Conservation (phyloP, 192 early-diverging fungal genomes). For the Coemansia sp. region DNA sequence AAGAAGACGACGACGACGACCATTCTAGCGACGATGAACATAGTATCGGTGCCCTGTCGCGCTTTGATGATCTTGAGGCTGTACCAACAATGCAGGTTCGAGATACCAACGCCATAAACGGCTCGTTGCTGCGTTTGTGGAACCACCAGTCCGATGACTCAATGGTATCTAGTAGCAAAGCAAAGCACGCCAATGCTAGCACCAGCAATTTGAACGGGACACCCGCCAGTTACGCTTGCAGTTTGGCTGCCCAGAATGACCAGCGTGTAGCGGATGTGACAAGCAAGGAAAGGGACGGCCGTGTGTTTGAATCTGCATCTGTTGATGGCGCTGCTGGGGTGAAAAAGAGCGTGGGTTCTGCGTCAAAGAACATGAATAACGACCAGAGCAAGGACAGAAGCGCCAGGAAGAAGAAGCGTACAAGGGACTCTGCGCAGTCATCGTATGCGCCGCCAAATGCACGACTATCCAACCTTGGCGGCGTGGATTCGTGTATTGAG, state of each 20-base stretch:
- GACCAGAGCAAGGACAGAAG: constrained; percentile 11
- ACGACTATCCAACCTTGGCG: constrained; percentile 79
- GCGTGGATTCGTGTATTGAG: constrained; percentile 86
- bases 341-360: neutral
- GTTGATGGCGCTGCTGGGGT: neutral
- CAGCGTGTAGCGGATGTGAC: neutral
- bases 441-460: constrained; percentile 54
- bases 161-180: neutral
- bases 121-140: constrained; percentile 46
- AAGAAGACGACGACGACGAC: neutral
- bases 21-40: constrained; percentile 33
- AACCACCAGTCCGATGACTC: constrained; percentile 16
- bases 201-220: neutral
- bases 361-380: neutral
- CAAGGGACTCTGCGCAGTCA: constrained; percentile 17
- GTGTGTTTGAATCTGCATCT: neutral
- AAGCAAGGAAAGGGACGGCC: neutral
- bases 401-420: constrained; percentile 17
- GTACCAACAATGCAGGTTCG: constrained; percentile 46
- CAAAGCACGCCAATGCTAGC: neutral
- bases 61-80: constrained; percentile 29
- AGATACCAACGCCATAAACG: constrained; percentile 44
- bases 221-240: neutral
- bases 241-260: neutral
- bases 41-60: constrained; percentile 20